Evolutionary conservation across 305 asterid species (phyloP), one percentile per base, ranked within the genome.

Genomic region (Euphrasia arctica): DNA sequence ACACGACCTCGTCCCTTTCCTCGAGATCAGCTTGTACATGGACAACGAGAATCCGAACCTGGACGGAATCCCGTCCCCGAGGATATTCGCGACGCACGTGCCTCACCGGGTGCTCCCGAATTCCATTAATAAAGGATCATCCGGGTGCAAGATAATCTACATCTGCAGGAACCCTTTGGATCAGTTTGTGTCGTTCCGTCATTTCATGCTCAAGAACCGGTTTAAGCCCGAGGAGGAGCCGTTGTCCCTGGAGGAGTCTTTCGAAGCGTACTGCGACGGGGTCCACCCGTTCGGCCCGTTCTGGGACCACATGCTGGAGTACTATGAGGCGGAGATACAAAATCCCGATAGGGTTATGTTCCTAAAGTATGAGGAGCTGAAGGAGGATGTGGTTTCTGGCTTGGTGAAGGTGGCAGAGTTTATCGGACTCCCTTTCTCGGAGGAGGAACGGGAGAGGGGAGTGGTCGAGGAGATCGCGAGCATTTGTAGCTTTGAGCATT

Each of bases 1-100:
- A 6, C 66, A 62, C 43, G 66, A 62, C 57, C 27, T 47, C 45
- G 57, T 62, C n/a, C 66, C 56, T 11, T 48, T 62, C 66, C 66
- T 62, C 7, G 66, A 47, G 2, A 42, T 62, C 57, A 55, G 45
- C 27, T 15, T 4, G 2, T 62, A 62, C 9, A 25, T 28, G 2
- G 13, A 2, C 13, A 1, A 7, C 57, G 28, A 45, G 9, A 48
- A 62, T 8, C 66, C 66, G 5, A 28, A 15, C 55, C 42, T 48
- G 43, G 45, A 62, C 29, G 1, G 5, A 28, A 62, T 62, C 39
- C 66, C 55, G 12, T 6, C 66, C 3, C 66, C 66, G 2, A 47
- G 66, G 12, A 48, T 62, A 18, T 12, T 62, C 28, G 39, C 28
- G 28, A 62, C 66, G 7, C 66, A 45, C 45, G 8, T 62, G 2